These are phyloP conservation scores for Teratosphaeria epicoccoides DNA, from an alignment of 2,329 filamentous ascomycete species.

Conservation along the genomic window DNA sequence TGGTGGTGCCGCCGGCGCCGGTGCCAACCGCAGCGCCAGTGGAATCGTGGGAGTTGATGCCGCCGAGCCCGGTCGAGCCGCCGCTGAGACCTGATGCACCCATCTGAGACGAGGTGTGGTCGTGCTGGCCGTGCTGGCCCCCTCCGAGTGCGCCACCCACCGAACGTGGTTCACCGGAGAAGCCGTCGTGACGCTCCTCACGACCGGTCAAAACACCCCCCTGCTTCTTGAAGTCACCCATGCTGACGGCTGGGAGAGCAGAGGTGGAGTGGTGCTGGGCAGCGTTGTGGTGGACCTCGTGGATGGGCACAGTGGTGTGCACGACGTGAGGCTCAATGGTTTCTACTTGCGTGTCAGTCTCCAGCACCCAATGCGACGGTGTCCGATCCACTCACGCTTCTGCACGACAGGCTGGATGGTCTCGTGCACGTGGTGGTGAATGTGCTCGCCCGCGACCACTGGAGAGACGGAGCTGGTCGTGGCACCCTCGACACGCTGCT, in stretches of 20 bases:
- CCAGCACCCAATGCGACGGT: background rate
- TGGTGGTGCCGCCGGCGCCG: slow-evolving; percentile 2
- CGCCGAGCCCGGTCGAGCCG: slow-evolving; percentile 4
- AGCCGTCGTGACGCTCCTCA: slow-evolving; percentile 48
- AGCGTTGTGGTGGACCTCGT: slow-evolving; percentile 59
- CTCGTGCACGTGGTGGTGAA: slow-evolving; percentile 57
- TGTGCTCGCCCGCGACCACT: slow-evolving; percentile 49
- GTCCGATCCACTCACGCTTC: slow-evolving; percentile 31
- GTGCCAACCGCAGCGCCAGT: background rate
- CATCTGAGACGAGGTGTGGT: background rate
- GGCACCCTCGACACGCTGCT: slow-evolving; percentile 36
- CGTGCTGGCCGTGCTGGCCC: background rate
- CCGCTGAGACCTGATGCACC: slow-evolving; percentile 7
- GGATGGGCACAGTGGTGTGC: slow-evolving; percentile 61
- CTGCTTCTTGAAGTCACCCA: slow-evolving; percentile 52
- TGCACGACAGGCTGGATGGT: slow-evolving; percentile 61
- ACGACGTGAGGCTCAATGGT: slow-evolving; percentile 55
- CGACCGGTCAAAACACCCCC: slow-evolving; percentile 46
- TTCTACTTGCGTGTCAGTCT: slow-evolving; percentile 28
- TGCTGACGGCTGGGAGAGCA: slow-evolving; percentile 51
- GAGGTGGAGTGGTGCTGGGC: slow-evolving; percentile 56
- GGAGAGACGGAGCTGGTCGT: slow-evolving; percentile 41
- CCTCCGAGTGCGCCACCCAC: slow-evolving; percentile 11
- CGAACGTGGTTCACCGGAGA: slow-evolving; percentile 49
- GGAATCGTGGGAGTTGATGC: background rate